These are phyloP conservation scores for Cardamine occulta DNA, from an alignment of 345 rosid species.

Conservation along the genomic window DNA sequence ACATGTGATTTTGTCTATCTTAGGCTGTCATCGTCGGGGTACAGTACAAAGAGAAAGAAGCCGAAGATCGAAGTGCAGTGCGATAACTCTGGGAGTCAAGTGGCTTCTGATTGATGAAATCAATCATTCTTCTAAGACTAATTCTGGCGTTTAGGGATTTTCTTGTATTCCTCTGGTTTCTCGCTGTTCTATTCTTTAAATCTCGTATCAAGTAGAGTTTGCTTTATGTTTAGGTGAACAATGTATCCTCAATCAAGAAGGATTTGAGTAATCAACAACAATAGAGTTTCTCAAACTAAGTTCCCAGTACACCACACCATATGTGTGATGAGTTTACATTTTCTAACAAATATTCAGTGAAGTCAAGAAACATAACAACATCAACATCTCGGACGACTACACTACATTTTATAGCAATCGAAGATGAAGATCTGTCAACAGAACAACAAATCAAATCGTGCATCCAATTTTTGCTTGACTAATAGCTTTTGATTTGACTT, in stretches of 20 bases:
- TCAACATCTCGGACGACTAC: neutral
- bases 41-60: slow-evolving; percentile 30
- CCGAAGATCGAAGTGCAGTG: slow-evolving; percentile 34
- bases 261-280: slow-evolving; percentile 21
- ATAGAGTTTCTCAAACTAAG: neutral
- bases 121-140: neutral
- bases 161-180: slow-evolving; percentile 4
- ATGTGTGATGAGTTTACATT: neutral
- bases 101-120: slow-evolving; percentile 39
- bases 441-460: neutral
- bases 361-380: neutral
- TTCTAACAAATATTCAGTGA: neutral
- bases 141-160: slow-evolving; percentile 9
- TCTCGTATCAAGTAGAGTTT: slow-evolving; percentile 20
- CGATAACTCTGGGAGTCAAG: slow-evolving; percentile 47
- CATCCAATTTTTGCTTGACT: neutral
- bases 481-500: neutral
- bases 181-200: neutral
- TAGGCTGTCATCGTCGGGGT: slow-evolving; percentile 33
- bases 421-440: neutral
- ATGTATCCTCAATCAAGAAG: slow-evolving; percentile 21
- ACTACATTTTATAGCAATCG: neutral
- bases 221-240: slow-evolving; percentile 28
- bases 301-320: neutral
- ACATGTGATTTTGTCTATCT: neutral